These are phyloP conservation scores for Phytopythium delawarense DNA, from an alignment of 352 stramenopile genomes.

Conservation along the genomic window DNA sequence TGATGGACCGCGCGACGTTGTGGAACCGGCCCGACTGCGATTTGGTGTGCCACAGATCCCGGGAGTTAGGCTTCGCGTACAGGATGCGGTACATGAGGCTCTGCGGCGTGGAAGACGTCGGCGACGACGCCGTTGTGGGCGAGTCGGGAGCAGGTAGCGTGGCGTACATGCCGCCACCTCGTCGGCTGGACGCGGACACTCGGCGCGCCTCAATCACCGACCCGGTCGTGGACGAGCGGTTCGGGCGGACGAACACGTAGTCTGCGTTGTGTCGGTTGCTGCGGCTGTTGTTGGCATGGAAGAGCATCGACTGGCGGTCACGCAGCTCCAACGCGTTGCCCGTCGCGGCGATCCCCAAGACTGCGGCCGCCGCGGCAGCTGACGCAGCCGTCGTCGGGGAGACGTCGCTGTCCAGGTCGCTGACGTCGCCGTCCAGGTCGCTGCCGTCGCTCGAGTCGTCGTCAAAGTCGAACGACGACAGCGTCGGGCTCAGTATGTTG, in stretches of 20 bases:
- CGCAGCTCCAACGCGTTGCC: constrained; percentile 16
- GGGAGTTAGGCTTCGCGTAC: constrained; percentile 57
- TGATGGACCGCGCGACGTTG: constrained; percentile 62
- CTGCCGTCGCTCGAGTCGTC: constrained; percentile 49
- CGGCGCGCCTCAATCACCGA: constrained; percentile 25
- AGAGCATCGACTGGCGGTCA: constrained; percentile 28
- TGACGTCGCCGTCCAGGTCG: constrained; percentile 17
- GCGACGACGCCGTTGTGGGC: not conserved
- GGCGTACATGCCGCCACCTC: not conserved
- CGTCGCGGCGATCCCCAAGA: not conserved
- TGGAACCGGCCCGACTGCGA: constrained; percentile 43
- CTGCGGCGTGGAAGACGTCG: constrained; percentile 26
- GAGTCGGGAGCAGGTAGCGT: not conserved
- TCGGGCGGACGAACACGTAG: constrained; percentile 24
- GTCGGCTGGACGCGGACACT: not conserved
- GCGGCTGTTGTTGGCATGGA: constrained; percentile 17
- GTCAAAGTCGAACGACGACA: constrained; percentile 87
- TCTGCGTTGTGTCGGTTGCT: not conserved
- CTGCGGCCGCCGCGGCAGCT: not conserved
- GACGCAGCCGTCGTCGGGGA: not conserved
- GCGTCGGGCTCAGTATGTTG: constrained; percentile 69
- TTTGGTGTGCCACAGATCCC: constrained; percentile 59
- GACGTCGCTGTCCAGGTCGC: constrained; percentile 2
- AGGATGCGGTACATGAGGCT: constrained; percentile 77
- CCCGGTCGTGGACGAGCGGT: constrained; percentile 56